Conservation (phyloP, 2,329 filamentous ascomycete genomes). For the Daldinia eschscholtzii region DNA sequence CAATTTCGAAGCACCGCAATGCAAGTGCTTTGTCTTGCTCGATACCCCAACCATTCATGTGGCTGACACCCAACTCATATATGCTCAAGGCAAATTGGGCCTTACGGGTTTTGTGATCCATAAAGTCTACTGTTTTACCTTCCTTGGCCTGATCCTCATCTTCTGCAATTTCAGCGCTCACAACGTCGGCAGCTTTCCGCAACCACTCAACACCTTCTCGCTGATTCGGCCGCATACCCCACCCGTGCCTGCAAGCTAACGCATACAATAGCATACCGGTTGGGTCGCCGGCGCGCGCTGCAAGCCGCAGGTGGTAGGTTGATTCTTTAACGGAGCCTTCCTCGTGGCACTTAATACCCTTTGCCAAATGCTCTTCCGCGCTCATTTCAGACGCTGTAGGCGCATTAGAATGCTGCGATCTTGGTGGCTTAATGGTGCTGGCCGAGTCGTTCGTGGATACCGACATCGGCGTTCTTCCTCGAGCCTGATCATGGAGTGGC, state of each 20-base stretch:
- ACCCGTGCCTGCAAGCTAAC: conserved; percentile 93
- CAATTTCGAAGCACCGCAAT: conserved; percentile 94
- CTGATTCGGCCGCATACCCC: conserved; percentile 96
- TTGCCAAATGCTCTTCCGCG: conserved; percentile 88
- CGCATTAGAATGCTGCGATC: conserved; percentile 60
- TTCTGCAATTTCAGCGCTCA: conserved; percentile 84
- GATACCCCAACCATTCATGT: conserved; percentile 98
- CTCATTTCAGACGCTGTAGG: conserved; percentile 77
- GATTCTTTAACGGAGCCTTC: conserved; percentile 90
- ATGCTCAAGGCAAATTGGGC: conserved; percentile 96
- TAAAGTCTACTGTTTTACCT: conserved; percentile 71
- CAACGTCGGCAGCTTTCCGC: conserved; percentile 87
- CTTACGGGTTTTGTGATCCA: conserved; percentile 84
- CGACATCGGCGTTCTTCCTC: conserved; percentile 62
- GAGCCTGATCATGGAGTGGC: conserved; percentile 55
- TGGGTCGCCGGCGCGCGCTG: conserved; percentile 85
- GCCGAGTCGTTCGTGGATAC: conserved; percentile 66
- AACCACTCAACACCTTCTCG: conserved; percentile 92
- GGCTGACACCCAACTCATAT: conserved; percentile 95
- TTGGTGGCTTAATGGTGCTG: conserved; percentile 65
- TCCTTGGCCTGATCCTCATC: conserved; percentile 77
- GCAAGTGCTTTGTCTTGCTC: conserved; percentile 91
- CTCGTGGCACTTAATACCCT: conserved; percentile 91
- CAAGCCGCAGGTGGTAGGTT: conserved; percentile 93
- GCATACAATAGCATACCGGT: conserved; percentile 98